Base-by-base conservation (phyloP, 2,329 filamentous ascomycete species). In the Xylaria sp. region DNA sequence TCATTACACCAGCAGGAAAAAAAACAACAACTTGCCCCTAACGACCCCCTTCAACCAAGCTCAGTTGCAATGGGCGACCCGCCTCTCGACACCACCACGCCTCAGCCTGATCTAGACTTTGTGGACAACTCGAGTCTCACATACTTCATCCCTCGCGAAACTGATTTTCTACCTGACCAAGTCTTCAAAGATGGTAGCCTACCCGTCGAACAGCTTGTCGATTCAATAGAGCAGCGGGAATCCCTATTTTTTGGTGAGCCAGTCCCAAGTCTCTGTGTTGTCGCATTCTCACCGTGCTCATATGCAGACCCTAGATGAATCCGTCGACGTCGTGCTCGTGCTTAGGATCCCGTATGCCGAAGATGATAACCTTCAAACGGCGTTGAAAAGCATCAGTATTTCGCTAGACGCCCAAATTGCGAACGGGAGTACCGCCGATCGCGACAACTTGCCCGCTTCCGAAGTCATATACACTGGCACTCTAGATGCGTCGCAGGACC, bases 181-280 rank as follows among this genome's bases (percentile, higher is more conserved):
- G 80, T 81, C 1, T 83, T 90, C 64, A 81, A 79, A 62, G 78
- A 81, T 51, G 78, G 79, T 3, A 79, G 81, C 12, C 81, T 80
- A 71, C 83, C 81, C n/a, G 81, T 74, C 70, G 78, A 82, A 71
- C 82, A 81, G 73, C 81, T 83, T 69, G 83, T 91, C 50, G 84
- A 88, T 60, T 85, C 85, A 21, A 84, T 93, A 75, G 81, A 87
- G 51, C 86, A 88, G 74, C 85, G 92, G 72, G 85, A 91, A 47
- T 85, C 86, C 63, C 82, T 94, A 47, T 91, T 92, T 77, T 93
- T 94, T 76, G 92, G 92, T 93, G 83, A 73, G 87, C 79, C 55
- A 63, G 68, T 73, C 73, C 68, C 65, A 70, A 68, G 63, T 60
- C 66, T 73, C 75, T 72, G 71, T 73, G 75, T 72, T 73, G 70